These are phyloP conservation scores for Colletotrichum orchidophilum DNA, from an alignment of 2,329 filamentous ascomycete species.

Conservation along the genomic window DNA sequence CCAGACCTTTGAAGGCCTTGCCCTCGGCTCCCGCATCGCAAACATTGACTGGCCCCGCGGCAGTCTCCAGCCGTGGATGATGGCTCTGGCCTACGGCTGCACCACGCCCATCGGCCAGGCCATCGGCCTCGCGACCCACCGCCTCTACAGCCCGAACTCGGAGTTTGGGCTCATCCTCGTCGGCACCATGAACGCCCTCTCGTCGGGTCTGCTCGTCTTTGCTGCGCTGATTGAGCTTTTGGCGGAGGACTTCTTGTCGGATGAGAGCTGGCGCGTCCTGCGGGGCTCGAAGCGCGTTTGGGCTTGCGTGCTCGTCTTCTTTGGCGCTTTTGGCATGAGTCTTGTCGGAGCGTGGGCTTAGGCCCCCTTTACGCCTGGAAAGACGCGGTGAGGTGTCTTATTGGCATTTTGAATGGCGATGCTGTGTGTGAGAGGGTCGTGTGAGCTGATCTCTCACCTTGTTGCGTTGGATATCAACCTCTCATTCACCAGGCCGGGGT, in stretches of 20 bases:
- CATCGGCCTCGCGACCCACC: conserved; percentile 75
- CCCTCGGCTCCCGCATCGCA: conserved; percentile 71
- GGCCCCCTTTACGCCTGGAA: conserved; percentile 14
- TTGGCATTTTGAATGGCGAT: neutral
- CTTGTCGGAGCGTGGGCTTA: conserved; percentile 72
- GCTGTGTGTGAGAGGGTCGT: neutral
- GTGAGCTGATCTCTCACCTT: neutral
- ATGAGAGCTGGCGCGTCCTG: conserved; percentile 68
- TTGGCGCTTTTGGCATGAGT: conserved; percentile 70
- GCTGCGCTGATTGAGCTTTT: conserved; percentile 77
- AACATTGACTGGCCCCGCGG: conserved; percentile 55
- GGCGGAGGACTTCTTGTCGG: conserved; percentile 75
- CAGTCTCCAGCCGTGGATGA: conserved; percentile 62
- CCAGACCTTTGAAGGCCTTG: conserved; percentile 67
- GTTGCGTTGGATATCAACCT: neutral
- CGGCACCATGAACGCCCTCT: conserved; percentile 79
- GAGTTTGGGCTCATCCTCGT: conserved; percentile 75
- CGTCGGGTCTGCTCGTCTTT: conserved; percentile 75
- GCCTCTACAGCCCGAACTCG: conserved; percentile 73
- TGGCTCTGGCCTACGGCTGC: conserved; percentile 67
- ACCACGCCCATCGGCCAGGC: conserved; percentile 79
- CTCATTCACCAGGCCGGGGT: neutral
- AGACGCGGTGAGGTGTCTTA: conserved; percentile 16
- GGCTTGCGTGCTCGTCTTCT: conserved; percentile 66
- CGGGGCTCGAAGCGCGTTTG: conserved; percentile 61